Evolutionary conservation across 2,329 filamentous ascomycete genomes (phyloP).

Genomic region (Microsporum canis): DNA sequence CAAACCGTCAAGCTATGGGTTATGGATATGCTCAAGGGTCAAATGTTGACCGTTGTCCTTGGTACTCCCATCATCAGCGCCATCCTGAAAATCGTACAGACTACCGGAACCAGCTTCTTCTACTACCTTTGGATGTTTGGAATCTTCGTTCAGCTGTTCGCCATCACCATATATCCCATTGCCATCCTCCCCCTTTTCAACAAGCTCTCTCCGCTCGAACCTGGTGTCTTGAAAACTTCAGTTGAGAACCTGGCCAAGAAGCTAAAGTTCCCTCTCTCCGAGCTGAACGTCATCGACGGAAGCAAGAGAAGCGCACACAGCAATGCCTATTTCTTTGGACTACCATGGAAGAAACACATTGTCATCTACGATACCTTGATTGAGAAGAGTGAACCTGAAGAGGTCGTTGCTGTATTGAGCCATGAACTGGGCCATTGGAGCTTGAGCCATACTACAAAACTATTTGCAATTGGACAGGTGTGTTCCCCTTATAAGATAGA

Average conservation of each 20-base stretch:
- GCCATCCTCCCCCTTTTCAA: slow-evolving; percentile 94
- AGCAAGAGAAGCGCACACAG: slow-evolving; percentile 80
- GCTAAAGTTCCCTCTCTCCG: slow-evolving; percentile 81
- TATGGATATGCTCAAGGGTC: slow-evolving; percentile 82
- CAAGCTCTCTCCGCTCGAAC: slow-evolving; percentile 85
- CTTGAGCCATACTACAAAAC: slow-evolving; percentile 82
- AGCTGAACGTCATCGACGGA: slow-evolving; percentile 89
- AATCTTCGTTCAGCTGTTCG: slow-evolving; percentile 78
- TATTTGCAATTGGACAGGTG: slow-evolving; percentile 78
- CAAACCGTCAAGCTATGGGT: slow-evolving; percentile 82
- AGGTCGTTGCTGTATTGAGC: slow-evolving; percentile 87
- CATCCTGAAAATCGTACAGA: slow-evolving; percentile 87
- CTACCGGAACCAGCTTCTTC: slow-evolving; percentile 90
- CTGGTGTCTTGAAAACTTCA: slow-evolving; percentile 73
- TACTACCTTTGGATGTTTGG: slow-evolving; percentile 96
- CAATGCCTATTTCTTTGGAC: slow-evolving; percentile 91
- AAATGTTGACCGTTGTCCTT: slow-evolving; percentile 66
- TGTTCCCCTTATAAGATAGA: slow-evolving; percentile 13
- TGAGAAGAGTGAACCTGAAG: slow-evolving; percentile 82
- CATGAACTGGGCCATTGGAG: slow-evolving; percentile 98
- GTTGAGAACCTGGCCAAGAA: slow-evolving; percentile 74
- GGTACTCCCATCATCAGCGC: slow-evolving; percentile 81
- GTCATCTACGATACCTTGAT: slow-evolving; percentile 97
- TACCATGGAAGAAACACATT: slow-evolving; percentile 99
- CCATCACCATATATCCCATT: slow-evolving; percentile 92